Conservation (phyloP, 1,284 basidiomycete species). For the Earliella scabrosa region DNA sequence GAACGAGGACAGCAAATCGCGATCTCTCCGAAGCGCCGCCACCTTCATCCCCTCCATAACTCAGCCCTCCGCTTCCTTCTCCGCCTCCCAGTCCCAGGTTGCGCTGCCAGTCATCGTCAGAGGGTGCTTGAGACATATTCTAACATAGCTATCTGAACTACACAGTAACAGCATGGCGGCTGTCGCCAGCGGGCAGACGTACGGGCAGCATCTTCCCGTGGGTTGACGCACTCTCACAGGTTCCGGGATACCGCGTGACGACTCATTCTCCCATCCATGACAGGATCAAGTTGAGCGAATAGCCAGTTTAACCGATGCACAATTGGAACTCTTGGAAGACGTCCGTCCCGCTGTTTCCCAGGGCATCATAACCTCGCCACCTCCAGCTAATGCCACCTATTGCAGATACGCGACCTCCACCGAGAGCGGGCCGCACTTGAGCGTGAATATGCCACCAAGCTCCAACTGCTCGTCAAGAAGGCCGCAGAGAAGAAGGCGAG, state of each 20-base stretch:
- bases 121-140: not conserved
- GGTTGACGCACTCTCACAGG: constrained; percentile 6
- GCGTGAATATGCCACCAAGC: constrained; percentile 74
- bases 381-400: constrained; percentile 1
- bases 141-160: not conserved
- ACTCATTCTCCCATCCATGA: not conserved
- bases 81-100: no score
- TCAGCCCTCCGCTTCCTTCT: not conserved
- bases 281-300: constrained; percentile 47
- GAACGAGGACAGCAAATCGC: constrained; percentile 3
- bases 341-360: constrained; percentile 41
- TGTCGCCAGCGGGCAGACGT: constrained; percentile 27
- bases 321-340: constrained; percentile 66
- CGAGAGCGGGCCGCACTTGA: constrained; percentile 68
- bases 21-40: not conserved
- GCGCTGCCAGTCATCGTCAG: no score
- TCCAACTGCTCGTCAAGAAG: constrained; percentile 67
- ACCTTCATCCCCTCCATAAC: not conserved
- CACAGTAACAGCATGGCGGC: constrained; percentile 6
- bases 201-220: constrained; percentile 36
- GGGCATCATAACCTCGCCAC: not conserved
- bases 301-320: constrained; percentile 55
- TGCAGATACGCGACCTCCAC: constrained; percentile 73
- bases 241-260: constrained; percentile 9
- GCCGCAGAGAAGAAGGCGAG: constrained; percentile 72